A percentile compares a stretch with the other conserved stretches of the same genome.
These are phyloP conservation scores for Xylaria bambusicola DNA, from an alignment of 495 filamentous ascomycete genomes.

Conservation along the genomic window DNA sequence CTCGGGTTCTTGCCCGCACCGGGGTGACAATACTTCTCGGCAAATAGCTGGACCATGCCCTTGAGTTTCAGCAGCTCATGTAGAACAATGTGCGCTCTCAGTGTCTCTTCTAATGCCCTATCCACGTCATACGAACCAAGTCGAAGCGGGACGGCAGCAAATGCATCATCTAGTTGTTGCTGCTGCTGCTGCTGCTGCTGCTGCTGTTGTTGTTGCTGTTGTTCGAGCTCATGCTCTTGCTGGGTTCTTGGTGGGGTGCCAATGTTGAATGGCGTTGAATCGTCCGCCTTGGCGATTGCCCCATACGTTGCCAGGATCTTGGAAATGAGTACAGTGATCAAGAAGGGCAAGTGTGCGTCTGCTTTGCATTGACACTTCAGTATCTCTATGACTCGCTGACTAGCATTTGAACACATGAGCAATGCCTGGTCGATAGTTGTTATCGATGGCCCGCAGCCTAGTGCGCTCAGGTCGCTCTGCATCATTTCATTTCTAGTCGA, in stretches of 20 bases:
- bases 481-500: background rate
- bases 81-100: conserved; percentile 1
- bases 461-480: background rate
- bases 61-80: background rate
- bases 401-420: conserved; percentile 1
- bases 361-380: conserved; percentile 1
- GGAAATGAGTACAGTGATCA: background rate
- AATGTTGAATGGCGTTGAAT: background rate
- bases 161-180: background rate
- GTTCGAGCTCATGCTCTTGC: background rate
- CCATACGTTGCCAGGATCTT: conserved; percentile 4
- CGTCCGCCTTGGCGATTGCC: background rate
- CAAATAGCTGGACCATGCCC: background rate
- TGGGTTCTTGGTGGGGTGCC: background rate
- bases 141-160: background rate
- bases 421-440: background rate
- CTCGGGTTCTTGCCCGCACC: background rate
- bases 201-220: background rate
- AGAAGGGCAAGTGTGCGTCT: conserved; percentile 1
- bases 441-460: background rate
- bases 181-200: background rate
- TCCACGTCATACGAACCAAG: conserved; percentile 1
- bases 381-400: background rate
- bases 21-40: background rate
- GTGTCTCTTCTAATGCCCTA: background rate